Conservation (phyloP, 1,284 basidiomycete species). For the Ganoderma multipileum region DNA sequence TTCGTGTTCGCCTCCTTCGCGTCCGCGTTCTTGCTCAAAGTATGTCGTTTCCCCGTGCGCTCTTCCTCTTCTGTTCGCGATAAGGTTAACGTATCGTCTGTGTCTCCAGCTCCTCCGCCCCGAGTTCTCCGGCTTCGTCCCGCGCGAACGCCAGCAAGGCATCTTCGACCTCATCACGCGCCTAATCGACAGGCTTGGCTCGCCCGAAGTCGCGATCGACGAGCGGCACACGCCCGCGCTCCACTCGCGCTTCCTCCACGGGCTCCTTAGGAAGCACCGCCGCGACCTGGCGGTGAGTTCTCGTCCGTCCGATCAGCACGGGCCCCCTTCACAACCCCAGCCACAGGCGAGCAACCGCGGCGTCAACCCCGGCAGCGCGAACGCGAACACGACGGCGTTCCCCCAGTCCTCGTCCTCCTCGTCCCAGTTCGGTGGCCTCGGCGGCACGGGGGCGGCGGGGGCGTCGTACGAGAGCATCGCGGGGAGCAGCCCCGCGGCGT, state of each 20-base stretch:
- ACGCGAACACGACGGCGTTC: background rate
- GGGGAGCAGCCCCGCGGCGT: conserved; percentile 27
- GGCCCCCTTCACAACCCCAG: conserved; percentile 28
- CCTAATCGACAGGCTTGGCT: conserved; percentile 74
- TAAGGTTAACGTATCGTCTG: background rate
- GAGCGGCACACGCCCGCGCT: conserved; percentile 82
- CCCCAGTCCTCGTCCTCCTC: background rate
- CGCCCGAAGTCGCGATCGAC: conserved; percentile 80
- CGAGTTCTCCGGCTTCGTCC: conserved; percentile 68
- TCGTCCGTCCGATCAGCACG: conserved; percentile 43
- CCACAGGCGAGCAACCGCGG: conserved; percentile 20
- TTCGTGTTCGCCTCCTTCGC: conserved; percentile 89
- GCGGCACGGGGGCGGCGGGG: conserved; percentile 7
- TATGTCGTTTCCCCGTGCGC: conserved; percentile 40
- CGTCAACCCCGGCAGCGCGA: background rate
- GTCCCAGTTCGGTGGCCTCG: conserved; percentile 17
- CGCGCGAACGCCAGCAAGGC: conserved; percentile 66
- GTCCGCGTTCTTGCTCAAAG: conserved; percentile 84
- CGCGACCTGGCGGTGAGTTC: conserved; percentile 62
- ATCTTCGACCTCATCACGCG: conserved; percentile 76
- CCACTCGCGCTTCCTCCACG: conserved; percentile 80
- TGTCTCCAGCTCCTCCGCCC: conserved; percentile 68
- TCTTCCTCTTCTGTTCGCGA: background rate
- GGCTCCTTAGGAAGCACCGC: conserved; percentile 70
- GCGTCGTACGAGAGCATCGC: conserved; percentile 22